Conservation (phyloP, 768 basidiomycete genomes). For the Suillus subaureus region DNA sequence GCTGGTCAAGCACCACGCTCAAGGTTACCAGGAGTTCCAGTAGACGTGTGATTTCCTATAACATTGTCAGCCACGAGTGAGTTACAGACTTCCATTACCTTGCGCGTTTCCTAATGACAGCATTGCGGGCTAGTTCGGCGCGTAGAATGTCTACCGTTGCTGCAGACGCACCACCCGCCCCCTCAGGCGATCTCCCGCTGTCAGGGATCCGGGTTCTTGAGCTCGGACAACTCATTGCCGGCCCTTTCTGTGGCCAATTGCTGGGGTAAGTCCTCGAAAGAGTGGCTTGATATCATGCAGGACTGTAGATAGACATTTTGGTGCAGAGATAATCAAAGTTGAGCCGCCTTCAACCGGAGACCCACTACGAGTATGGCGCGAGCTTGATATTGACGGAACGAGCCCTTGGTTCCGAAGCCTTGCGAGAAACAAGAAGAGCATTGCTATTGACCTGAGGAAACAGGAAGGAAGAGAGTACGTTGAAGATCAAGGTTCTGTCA, state of each 20-base stretch:
- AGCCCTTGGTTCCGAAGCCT: slow-evolving; percentile 78
- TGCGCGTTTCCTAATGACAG: not conserved
- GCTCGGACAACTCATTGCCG: slow-evolving; percentile 71
- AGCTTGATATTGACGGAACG: slow-evolving; percentile 68
- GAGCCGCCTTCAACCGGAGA: slow-evolving; percentile 67
- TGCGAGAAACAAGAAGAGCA: slow-evolving; percentile 73
- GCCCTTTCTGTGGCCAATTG: slow-evolving; percentile 72
- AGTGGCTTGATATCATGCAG: not conserved
- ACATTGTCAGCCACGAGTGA: not conserved
- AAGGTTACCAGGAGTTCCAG: not conserved
- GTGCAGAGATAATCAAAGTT: slow-evolving; percentile 73
- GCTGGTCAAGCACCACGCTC: not conserved
- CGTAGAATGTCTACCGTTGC: not conserved
- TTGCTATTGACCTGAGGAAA: slow-evolving; percentile 65
- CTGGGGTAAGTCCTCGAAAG: slow-evolving; percentile 50
- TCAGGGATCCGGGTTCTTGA: slow-evolving; percentile 67
- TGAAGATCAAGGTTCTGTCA: not conserved
- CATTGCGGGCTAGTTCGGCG: not conserved
- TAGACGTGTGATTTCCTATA: not conserved
- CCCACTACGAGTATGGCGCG: slow-evolving; percentile 70
- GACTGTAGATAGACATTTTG: slow-evolving; percentile 53
- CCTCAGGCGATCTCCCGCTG: slow-evolving; percentile 49
- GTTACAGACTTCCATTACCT: not conserved
- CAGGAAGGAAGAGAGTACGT: slow-evolving; percentile 54
- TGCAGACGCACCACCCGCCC: not conserved